These are phyloP conservation scores for Arthrobotrys conoides DNA, from an alignment of 2,329 filamentous ascomycete species.

Conservation along the genomic window DNA sequence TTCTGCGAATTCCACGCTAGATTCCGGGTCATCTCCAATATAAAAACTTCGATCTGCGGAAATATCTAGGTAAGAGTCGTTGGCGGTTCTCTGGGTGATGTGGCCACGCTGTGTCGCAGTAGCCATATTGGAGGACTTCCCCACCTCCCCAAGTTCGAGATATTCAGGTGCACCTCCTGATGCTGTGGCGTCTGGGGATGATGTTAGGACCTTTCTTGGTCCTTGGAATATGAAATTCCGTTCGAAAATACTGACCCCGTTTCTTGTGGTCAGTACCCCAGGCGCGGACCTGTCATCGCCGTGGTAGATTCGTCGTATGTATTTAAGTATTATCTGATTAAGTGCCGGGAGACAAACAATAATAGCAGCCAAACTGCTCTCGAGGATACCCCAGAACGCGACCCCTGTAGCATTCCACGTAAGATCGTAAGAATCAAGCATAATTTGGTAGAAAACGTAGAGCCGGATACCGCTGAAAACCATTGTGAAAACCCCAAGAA, in stretches of 20 bases:
- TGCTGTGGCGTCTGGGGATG: conserved; percentile 21
- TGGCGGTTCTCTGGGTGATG: conserved; percentile 15
- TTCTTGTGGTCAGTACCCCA: conserved; percentile 19
- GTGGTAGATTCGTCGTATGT: conserved; percentile 12
- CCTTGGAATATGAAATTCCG: conserved; percentile 8
- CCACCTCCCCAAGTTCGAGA: conserved; percentile 28
- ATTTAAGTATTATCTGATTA: conserved; percentile 37
- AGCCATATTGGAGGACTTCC: neutral
- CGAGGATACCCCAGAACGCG: conserved; percentile 47
- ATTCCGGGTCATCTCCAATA: neutral
- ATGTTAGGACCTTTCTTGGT: conserved; percentile 36
- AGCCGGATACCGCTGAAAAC: conserved; percentile 39
- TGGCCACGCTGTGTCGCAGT: conserved; percentile 36
- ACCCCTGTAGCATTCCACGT: conserved; percentile 40
- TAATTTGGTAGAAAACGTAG: conserved; percentile 40
- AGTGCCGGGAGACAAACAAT: conserved; percentile 40
- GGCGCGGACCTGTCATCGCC: conserved; percentile 2
- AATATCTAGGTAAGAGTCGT: conserved; percentile 34
- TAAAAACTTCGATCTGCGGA: conserved; percentile 11
- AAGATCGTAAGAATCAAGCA: conserved; percentile 43
- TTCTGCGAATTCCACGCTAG: neutral
- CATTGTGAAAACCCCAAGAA: conserved; percentile 43
- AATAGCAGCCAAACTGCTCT: conserved; percentile 38
- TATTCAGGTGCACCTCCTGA: conserved; percentile 30
- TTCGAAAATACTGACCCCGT: conserved; percentile 45